Base-by-base conservation (phyloP, 768 basidiomycete species). In the Boletus speciosus region DNA sequence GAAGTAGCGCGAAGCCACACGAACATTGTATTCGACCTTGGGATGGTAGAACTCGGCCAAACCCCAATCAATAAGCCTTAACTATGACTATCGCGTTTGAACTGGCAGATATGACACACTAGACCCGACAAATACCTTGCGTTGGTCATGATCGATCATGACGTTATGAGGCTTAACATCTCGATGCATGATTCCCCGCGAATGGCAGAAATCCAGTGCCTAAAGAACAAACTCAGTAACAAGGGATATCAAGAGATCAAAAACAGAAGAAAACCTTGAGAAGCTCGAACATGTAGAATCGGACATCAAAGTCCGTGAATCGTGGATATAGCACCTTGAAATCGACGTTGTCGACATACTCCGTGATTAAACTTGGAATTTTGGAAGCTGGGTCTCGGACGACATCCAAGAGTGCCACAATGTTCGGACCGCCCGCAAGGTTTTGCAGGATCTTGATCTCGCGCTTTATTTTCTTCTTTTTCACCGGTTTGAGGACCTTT, bases 381-480 rank as follows among this genome's bases (percentile, higher is more conserved):
- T 98, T 98, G 52, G 93, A 93, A 59, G 91, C 84, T 36, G 88
- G 90, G 75, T 98, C 96, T 62, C 96, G 85, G 56, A 98, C 96
- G 61, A 98, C 93, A 68, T 98, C 96, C 57, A 98, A 78, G 47
- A 98, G 79, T 7, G 88, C 88, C 46, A 98, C 91, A 59, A 98
- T 81, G 71, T 98, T 98, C 4, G 94, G 94, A 6, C 96, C 96
- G 25, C 96, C 95, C 0, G 94, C 92, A 31, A 98, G 80, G 70
- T 98, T 97, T 74, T 95, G 93, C 25, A 98, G 76, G 65, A 98
- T 96, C 79, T 98, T 98, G 71, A 98, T 97, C 76, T 98, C 96
- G 59, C 96, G 82, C 76, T 98, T 98, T 74, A 98, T 98, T 77
- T 98, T 98, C 84, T 98, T 98, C 84, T 98, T 98, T 82, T 98